phyloP scores from a whole-genome alignment of 805 yeast species.

The Torulaspora microellipsoides region DNA sequence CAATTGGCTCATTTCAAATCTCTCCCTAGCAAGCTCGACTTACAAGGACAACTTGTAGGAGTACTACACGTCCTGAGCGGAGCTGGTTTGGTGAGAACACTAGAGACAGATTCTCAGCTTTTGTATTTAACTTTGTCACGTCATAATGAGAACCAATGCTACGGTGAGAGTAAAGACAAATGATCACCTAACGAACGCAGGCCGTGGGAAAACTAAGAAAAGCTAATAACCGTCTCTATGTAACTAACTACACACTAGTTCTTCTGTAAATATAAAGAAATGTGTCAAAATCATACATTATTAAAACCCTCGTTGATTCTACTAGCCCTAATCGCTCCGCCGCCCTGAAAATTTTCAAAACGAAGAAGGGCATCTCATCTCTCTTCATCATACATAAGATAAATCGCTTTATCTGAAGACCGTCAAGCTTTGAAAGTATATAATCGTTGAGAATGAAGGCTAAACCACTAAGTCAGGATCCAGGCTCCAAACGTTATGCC shows the following conservation, averaged over 20 bases:
- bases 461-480: constrained; percentile 23
- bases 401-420: background rate
- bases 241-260: too few species aligned
- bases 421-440: background rate
- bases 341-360: too few species aligned
- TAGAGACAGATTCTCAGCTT: constrained; percentile 61
- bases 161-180: constrained; percentile 13
- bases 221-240: too few species aligned
- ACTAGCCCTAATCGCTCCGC: too few species aligned
- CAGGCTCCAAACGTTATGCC: constrained; percentile 36
- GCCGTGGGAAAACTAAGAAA: too few species aligned
- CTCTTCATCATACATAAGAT: background rate
- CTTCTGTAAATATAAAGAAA: too few species aligned
- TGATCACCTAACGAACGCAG: background rate
- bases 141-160: constrained; percentile 44
- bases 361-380: too few species aligned
- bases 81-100: constrained; percentile 78
- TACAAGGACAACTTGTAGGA: constrained; percentile 81
- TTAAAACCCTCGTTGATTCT: too few species aligned
- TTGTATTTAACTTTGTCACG: constrained; percentile 73
- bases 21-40: constrained; percentile 63
- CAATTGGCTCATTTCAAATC: constrained; percentile 62
- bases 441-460: constrained; percentile 16
- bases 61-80: constrained; percentile 82
- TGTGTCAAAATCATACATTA: too few species aligned